phyloP scores from a whole-genome alignment of 2,329 filamentous ascomycete genomes.

The Penicillium occitanis region DNA sequence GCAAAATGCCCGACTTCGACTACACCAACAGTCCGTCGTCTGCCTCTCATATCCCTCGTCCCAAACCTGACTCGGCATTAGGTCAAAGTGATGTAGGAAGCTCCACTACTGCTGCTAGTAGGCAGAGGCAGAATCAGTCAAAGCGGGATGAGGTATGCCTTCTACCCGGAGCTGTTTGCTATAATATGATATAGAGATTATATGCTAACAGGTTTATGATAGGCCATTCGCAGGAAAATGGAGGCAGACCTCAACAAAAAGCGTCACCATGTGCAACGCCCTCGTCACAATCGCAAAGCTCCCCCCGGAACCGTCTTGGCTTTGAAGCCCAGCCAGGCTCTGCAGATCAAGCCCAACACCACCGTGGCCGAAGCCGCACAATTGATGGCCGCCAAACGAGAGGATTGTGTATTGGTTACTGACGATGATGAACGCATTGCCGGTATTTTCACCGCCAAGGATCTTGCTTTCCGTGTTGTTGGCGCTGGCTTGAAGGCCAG shows the following conservation, averaged over 20 bases:
- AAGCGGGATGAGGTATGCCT: constrained; percentile 90
- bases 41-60: constrained; percentile 60
- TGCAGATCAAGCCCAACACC: constrained; percentile 94
- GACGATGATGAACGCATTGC: constrained; percentile 97
- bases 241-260: constrained; percentile 98
- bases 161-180: neutral
- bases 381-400: constrained; percentile 97
- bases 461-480: constrained; percentile 94
- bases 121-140: constrained; percentile 90
- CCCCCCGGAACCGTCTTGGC: constrained; percentile 94
- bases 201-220: neutral
- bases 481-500: constrained; percentile 85
- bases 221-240: constrained; percentile 97
- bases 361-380: constrained; percentile 96
- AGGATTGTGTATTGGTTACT: constrained; percentile 96
- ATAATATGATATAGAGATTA: neutral
- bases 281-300: constrained; percentile 85
- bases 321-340: constrained; percentile 88
- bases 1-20: constrained; percentile 53
- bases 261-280: constrained; percentile 74
- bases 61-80: constrained; percentile 52
- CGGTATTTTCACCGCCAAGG: constrained; percentile 98
- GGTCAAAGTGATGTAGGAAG: constrained; percentile 54
- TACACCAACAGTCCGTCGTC: constrained; percentile 45
- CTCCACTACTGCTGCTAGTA: constrained; percentile 78